Conservation (phyloP, 306 rosid species). For the Vachellia pachyceras region DNA sequence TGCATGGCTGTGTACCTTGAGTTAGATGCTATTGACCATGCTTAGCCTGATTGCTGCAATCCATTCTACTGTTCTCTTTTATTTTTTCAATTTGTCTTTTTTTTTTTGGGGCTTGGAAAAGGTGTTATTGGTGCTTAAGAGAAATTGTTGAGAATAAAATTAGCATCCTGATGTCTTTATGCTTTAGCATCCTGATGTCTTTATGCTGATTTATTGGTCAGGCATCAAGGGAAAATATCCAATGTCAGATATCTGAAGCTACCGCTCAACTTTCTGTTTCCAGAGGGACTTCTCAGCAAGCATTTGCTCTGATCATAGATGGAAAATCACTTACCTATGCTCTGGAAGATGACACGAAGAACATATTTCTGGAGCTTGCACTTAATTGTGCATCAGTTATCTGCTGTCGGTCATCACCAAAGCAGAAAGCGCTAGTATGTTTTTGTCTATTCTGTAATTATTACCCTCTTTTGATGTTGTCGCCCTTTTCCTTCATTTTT, state of each 20-base stretch:
- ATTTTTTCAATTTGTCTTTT: constrained; percentile 8
- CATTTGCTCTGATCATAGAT: constrained; percentile 90
- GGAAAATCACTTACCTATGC: constrained; percentile 96
- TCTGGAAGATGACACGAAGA: constrained; percentile 69
- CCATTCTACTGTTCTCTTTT: constrained; percentile 3
- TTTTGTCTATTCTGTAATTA: constrained; percentile 27
- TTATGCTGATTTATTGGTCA: constrained; percentile 44
- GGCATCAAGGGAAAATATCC: constrained; percentile 75
- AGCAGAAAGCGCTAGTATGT: constrained; percentile 94
- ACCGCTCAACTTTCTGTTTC: constrained; percentile 56
- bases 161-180: constrained; percentile 23
- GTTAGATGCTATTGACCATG: constrained; percentile 10
- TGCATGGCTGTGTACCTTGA: constrained; percentile 13
- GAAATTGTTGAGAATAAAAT: constrained; percentile 17
- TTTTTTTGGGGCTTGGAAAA: neutral
- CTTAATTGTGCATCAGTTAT: constrained; percentile 84
- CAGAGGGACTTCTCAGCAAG: constrained; percentile 63
- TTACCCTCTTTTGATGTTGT: constrained; percentile 20
- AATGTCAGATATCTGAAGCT: constrained; percentile 69
- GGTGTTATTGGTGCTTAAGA: constrained; percentile 16
- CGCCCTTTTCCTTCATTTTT: constrained; percentile 5
- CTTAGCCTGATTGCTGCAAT: neutral
- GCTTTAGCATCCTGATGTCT: too few relatives aligned
- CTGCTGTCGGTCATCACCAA: constrained; percentile 96
- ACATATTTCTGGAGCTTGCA: constrained; percentile 74